Conservation (phyloP, 2,329 filamentous ascomycete genomes). For the Fusarium abutilonis region DNA sequence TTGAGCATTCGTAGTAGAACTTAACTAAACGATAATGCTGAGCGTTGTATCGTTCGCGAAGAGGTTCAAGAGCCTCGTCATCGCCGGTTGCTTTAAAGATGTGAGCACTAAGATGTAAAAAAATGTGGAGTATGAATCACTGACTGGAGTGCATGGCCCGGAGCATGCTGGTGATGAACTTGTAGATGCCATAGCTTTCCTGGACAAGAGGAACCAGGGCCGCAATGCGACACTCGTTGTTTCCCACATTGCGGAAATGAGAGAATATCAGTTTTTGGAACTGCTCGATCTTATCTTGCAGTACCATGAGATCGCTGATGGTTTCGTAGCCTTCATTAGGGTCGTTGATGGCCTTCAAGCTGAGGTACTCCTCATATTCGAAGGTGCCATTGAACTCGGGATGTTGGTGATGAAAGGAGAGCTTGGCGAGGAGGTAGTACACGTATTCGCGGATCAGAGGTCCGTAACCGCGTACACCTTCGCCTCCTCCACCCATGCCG, state of each 20-base stretch:
- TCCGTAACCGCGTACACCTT: constrained; percentile 88
- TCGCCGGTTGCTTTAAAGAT: constrained; percentile 79
- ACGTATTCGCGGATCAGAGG: constrained; percentile 97
- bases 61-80: constrained; percentile 87
- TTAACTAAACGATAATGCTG: constrained; percentile 96
- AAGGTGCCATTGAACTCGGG: constrained; percentile 99
- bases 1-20: constrained; percentile 99
- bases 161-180: constrained; percentile 99
- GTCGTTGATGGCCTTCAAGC: constrained; percentile 96
- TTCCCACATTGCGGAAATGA: constrained; percentile 88
- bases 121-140: constrained; percentile 46
- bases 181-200: constrained; percentile 99
- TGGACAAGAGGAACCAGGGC: constrained; percentile 92
- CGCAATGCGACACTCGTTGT: constrained; percentile 97
- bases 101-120: constrained; percentile 35
- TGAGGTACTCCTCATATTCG: constrained; percentile 99
- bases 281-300: constrained; percentile 97
- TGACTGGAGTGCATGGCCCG: constrained; percentile 95
- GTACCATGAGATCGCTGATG: constrained; percentile 92
- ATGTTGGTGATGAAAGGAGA: constrained; percentile 96
- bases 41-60: constrained; percentile 89
- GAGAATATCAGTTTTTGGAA: constrained; percentile 99
- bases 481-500: constrained; percentile 80
- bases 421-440: constrained; percentile 91
- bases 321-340: constrained; percentile 98